Base-by-base conservation (phyloP, 192 early-diverging fungal species). In the Backusella liffmaniae region DNA sequence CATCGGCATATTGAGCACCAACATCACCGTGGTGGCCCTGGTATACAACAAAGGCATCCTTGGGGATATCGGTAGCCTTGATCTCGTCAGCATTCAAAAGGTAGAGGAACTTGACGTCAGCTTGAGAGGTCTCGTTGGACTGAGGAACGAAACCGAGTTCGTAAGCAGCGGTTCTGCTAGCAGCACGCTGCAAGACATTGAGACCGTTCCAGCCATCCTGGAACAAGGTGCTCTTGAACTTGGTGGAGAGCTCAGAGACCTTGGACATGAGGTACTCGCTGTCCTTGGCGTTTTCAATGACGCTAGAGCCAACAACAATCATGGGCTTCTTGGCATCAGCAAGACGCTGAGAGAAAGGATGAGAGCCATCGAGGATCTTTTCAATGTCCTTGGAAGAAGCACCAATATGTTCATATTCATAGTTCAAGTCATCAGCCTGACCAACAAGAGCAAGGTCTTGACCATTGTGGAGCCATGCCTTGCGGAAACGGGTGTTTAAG, bases 21-120 rank as follows among this genome's bases (percentile, higher is more conserved):
- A 87, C 88, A 85, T 99, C 98, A 79, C 98, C 98, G 85, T 99
- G 98, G 88, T 99, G 98, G 34, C 98, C 98, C 87, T 99, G 98
- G 87, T 99, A 99, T 39, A 99, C 96, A 26, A 99, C 97, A 85
- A 99, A 99, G 10, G 96, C 94, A 77, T 93, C 88, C 77, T 90
- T 88, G 71, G 96, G 94, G 42, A 99, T 91, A 79, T 93, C 92
- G 37, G 80, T 79, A 6, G 94, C 79, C 23, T 80, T 75, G 62
- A 97, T 81, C 68, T 97, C 94, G 81, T 99, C 97, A 53, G 97
- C 97, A 53, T 92, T 92, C 67, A 99, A 89, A 62, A 99, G 88
- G 87, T 98, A 99, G 30, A 99, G 80, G 70, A 99, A 95, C 77
- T 91, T 88, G 72, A 78, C 62, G 23, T 88, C 53, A 29, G 78